These are phyloP conservation scores for Fusarium oligoseptatum DNA, from an alignment of 2,329 filamentous ascomycete genomes.

Conservation along the genomic window DNA sequence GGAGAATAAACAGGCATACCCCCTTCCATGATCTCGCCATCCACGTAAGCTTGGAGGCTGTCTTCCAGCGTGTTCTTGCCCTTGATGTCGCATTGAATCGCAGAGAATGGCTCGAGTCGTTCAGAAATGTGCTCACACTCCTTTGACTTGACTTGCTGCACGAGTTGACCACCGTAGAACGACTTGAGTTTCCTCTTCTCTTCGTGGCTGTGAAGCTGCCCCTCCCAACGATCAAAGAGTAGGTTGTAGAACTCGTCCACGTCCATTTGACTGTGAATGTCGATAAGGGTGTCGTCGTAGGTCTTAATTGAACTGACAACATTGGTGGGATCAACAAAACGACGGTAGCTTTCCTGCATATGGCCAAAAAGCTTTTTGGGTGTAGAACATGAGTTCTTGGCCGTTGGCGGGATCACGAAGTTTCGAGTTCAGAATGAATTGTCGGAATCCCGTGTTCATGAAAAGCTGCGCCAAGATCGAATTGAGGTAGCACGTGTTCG, in stretches of 20 bases:
- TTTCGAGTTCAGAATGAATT: constrained; percentile 80
- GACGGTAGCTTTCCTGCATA: constrained; percentile 86
- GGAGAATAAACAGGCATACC: constrained; percentile 58
- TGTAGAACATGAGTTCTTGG: constrained; percentile 80
- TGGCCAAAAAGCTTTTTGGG: constrained; percentile 85
- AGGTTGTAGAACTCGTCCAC: constrained; percentile 98
- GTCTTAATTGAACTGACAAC: constrained; percentile 84
- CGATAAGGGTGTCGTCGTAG: constrained; percentile 85
- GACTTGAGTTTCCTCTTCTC: constrained; percentile 80
- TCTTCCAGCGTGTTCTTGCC: constrained; percentile 87
- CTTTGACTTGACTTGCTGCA: constrained; percentile 95
- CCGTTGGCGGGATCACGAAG: constrained; percentile 66
- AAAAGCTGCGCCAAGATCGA: constrained; percentile 94
- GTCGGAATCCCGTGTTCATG: constrained; percentile 91
- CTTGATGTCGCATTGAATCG: constrained; percentile 96
- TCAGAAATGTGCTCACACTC: constrained; percentile 96
- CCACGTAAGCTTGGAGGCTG: constrained; percentile 93
- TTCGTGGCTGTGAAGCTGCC: constrained; percentile 76
- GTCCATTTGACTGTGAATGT: constrained; percentile 94
- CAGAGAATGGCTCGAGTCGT: constrained; percentile 88
- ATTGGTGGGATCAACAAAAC: constrained; percentile 77
- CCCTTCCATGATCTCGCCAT: constrained; percentile 96
- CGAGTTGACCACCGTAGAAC: constrained; percentile 91
- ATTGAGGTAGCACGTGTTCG: constrained; percentile 97
- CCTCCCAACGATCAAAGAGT: constrained; percentile 91